phyloP scores from a whole-genome alignment of 305 asterid species.

The Fraxinus latifolia region DNA sequence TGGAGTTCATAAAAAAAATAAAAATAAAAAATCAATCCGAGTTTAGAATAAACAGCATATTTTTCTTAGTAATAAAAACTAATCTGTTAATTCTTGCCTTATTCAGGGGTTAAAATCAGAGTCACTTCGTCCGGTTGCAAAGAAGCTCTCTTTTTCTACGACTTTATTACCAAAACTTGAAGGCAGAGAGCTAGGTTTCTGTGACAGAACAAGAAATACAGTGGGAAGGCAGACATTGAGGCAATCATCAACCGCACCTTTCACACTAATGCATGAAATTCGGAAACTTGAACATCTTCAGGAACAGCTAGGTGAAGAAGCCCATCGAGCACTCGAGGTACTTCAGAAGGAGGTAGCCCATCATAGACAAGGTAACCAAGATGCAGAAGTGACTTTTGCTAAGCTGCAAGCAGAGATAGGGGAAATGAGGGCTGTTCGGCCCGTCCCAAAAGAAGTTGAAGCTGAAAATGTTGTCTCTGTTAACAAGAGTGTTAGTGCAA shows the following conservation, averaged over 20 bases:
- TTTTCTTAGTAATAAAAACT: background rate
- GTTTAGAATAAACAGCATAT: background rate
- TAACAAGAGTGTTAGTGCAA: constrained; percentile 86
- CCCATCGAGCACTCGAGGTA: constrained; percentile 86
- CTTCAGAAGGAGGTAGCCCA: constrained; percentile 93
- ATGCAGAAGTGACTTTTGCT: constrained; percentile 94
- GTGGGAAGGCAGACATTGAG: constrained; percentile 73
- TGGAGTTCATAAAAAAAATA: background rate
- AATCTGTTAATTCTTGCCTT: background rate
- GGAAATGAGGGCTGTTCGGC: constrained; percentile 63
- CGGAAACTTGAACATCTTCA: constrained; percentile 93
- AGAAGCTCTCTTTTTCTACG: constrained; percentile 89
- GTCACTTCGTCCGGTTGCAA: constrained; percentile 50
- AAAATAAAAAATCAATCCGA: background rate
- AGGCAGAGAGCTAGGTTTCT: constrained; percentile 39
- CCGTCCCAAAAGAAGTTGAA: constrained; percentile 51
- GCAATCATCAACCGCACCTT: constrained; percentile 91
- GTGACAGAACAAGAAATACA: constrained; percentile 50
- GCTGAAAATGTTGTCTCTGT: constrained; percentile 56
- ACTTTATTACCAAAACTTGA: constrained; percentile 56
- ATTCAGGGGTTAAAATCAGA: constrained; percentile 52
- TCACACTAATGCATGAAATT: constrained; percentile 89
- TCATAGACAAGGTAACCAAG: constrained; percentile 92
- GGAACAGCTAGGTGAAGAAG: constrained; percentile 95
- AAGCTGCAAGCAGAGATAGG: constrained; percentile 89